Base-by-base conservation (phyloP, 2,329 filamentous ascomycete genomes). In the Ophiocordyceps camponoti-rufipedis region DNA sequence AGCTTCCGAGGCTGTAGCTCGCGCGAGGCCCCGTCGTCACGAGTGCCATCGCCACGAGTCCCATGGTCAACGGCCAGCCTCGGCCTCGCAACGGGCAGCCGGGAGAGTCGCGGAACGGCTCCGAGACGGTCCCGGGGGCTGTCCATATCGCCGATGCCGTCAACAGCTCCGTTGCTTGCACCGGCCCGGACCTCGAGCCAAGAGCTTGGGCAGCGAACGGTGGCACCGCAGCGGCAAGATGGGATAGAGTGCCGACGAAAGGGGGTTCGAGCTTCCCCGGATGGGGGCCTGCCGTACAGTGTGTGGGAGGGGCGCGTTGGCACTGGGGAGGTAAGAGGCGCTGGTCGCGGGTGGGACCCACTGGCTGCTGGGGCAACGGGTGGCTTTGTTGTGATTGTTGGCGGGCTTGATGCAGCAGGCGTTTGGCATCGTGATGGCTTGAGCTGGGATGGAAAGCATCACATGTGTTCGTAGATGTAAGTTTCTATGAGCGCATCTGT, bases 1-100 rank as follows among this genome's bases (percentile, higher is more conserved):
- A 69, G 57, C 45, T 64, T 64, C 14, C 66, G 63, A 42, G 60
- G 62, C 47, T 61, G 61, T 41, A 67, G 50, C 28, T 63, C 60
- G 18, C 53, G 54, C 40, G 46, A 51, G 6, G 49, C 46, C 8
- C 52, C 45, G 18, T 43, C 47, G 33, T 44, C 10, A 23, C 23
- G 23, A 23, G 23, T 54, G 50, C 5, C 53, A 39, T 14, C 58
- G 58, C 42, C 59, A 59, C 33, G 60, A 55, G 31, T 62, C 23
- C 23, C 23, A 23, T 23, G 3, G 23, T 23, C 23, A 23, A 23
- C 23, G 23, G 23, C 23, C 23, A 55, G 33, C 49, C 54, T 12
- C 12, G 59, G 54, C 14, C 58, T 54, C 29, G 62, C 56, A 11
- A 62, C 46, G 18, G 63, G 63, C 12, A 67, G 57, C 47, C 63